These are phyloP conservation scores for Xylaria sp. DNA, from an alignment of 2,329 filamentous ascomycete genomes.

Conservation along the genomic window DNA sequence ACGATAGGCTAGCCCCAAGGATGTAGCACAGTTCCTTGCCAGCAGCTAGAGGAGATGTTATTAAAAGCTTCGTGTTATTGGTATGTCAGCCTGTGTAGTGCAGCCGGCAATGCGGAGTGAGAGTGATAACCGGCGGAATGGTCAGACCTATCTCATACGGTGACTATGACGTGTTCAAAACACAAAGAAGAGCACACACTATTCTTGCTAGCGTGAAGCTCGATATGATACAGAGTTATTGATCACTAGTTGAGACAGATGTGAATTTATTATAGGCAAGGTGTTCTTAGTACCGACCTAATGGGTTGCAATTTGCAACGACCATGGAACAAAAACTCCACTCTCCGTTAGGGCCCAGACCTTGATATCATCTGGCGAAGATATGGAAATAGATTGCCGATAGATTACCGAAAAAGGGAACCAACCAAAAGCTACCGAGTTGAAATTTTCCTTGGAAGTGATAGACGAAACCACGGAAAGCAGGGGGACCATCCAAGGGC, in stretches of 20 bases:
- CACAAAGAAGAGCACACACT: slow-evolving; percentile 9
- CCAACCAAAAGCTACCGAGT: background rate
- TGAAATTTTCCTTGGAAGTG: background rate
- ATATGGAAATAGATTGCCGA: slow-evolving; percentile 7
- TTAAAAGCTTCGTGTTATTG: slow-evolving; percentile 27
- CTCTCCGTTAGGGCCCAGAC: background rate
- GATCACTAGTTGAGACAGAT: slow-evolving; percentile 1
- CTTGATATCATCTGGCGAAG: background rate
- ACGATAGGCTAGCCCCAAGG: slow-evolving; percentile 18
- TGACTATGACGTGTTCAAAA: slow-evolving; percentile 34
- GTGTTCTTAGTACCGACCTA: background rate
- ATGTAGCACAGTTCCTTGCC: slow-evolving; percentile 24
- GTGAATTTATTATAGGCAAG: background rate
- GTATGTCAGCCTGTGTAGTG: slow-evolving; percentile 40
- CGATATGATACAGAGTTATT: slow-evolving; percentile 11
- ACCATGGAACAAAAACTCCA: background rate
- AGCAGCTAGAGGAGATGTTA: slow-evolving; percentile 2
- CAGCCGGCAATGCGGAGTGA: slow-evolving; percentile 37
- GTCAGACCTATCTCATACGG: slow-evolving; percentile 34
- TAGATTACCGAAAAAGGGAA: slow-evolving; percentile 16
- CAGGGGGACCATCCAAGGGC: background rate
- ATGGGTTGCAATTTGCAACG: background rate
- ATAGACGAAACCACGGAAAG: background rate
- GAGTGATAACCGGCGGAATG: slow-evolving; percentile 18
- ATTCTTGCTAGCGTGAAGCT: slow-evolving; percentile 2